phyloP scores from a whole-genome alignment of 768 basidiomycete genomes.

The Serendipita sp. region DNA sequence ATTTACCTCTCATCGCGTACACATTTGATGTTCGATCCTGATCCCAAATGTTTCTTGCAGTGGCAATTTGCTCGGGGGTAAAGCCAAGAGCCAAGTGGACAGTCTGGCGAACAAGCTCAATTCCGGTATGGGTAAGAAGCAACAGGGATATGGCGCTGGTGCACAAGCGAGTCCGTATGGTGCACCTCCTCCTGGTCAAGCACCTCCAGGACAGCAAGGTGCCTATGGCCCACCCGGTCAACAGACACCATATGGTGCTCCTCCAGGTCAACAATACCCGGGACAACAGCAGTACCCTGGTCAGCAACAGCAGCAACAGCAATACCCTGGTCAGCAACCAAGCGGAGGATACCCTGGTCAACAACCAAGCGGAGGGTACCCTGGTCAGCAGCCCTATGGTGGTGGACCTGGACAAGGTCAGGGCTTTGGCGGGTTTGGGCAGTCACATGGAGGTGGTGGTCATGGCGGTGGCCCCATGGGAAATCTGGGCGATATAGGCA shows the following conservation, averaged over 20 bases:
- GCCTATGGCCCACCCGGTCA: not conserved
- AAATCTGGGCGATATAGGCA: not conserved
- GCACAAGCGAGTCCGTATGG: not conserved
- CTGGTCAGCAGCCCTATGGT: conserved; percentile 23
- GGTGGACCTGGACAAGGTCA: conserved; percentile 43
- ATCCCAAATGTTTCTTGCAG: too few species aligned
- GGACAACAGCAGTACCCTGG: not conserved
- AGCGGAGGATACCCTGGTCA: not conserved
- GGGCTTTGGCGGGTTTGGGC: conserved; percentile 42
- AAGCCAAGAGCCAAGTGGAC: not conserved
- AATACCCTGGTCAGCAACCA: not conserved
- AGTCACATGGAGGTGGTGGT: not conserved
- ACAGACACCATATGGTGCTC: not conserved
- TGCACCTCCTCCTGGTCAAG: not conserved
- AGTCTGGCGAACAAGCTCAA: conserved; percentile 2
- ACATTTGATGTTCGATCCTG: too few species aligned
- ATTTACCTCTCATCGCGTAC: too few species aligned
- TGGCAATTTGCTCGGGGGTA: not conserved
- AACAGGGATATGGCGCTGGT: not conserved
- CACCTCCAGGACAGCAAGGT: not conserved
- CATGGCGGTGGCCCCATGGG: not conserved
- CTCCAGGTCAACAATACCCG: not conserved
- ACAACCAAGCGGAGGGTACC: conserved; percentile 54
- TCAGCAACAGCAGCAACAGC: not conserved
- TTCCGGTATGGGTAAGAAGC: not conserved